Percentiles rank a stretch among this genome's conserved stretches.
Conservation (phyloP, 108 stramenopile genomes). For the Nitzschia sp. region DNA sequence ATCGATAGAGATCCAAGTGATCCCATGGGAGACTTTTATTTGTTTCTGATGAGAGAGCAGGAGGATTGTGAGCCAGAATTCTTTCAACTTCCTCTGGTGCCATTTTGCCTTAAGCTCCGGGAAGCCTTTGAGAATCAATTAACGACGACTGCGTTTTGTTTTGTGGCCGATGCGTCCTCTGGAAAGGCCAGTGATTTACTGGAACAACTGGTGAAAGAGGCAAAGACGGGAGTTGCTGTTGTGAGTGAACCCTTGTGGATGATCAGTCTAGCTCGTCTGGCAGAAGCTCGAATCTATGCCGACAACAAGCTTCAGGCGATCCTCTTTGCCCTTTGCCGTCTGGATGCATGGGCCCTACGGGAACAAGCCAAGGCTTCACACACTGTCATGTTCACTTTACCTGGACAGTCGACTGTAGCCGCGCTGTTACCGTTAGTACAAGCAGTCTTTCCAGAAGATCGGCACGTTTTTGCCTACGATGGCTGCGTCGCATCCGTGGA, state of each 20-base stretch:
- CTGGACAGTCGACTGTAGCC: conserved; percentile 64
- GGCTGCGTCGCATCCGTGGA: conserved; percentile 61
- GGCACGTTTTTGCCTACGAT: conserved; percentile 83
- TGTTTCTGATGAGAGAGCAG: conserved; percentile 17
- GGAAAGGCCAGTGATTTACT: conserved; percentile 36
- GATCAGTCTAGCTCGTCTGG: conserved; percentile 57
- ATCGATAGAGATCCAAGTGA: conserved; percentile 31
- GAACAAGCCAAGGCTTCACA: conserved; percentile 41
- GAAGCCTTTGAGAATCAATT: conserved; percentile 61
- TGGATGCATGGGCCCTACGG: conserved; percentile 73
- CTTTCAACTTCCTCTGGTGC: conserved; percentile 59
- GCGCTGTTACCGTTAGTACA: conserved; percentile 73
- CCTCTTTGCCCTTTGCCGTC: conserved; percentile 73
- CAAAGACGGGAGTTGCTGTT: conserved; percentile 36
- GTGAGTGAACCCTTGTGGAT: conserved; percentile 69
- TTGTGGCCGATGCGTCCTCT: conserved; percentile 79
- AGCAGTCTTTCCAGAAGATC: conserved; percentile 73
- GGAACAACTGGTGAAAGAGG: conserved; percentile 32
- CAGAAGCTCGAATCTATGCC: conserved; percentile 39
- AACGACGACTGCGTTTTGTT: conserved; percentile 55
- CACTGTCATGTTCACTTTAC: conserved; percentile 68
- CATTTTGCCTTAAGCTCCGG: conserved; percentile 58
- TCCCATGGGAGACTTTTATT: conserved; percentile 27
- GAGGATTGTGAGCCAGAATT: conserved; percentile 3
- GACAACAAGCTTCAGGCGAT: conserved; percentile 44